Percentiles rank a stretch among this genome's conserved stretches.
Evolutionary conservation across 2,329 filamentous ascomycete species (phyloP).

Genomic region (Colletotrichum spaethianum): DNA sequence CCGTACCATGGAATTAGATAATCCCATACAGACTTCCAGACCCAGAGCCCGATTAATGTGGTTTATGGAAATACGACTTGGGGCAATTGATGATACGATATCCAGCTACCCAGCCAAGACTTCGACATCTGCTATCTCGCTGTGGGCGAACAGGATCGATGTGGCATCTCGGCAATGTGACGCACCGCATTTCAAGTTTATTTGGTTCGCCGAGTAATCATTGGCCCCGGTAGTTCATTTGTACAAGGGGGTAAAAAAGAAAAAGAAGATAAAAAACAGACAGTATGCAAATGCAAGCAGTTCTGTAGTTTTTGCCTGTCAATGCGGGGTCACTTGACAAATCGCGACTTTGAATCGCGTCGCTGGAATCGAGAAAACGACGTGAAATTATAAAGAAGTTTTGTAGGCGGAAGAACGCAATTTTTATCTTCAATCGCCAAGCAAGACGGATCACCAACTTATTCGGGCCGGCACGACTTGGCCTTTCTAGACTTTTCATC

Average conservation of each 20-base stretch:
- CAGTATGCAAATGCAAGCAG: too few relatives aligned
- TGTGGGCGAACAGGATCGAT: not conserved
- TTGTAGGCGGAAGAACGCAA: not conserved
- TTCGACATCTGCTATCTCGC: not conserved
- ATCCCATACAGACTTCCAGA: not conserved
- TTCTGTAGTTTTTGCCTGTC: not conserved
- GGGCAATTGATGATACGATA: not conserved
- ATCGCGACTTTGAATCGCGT: not conserved
- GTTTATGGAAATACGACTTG: not conserved
- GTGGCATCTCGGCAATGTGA: not conserved
- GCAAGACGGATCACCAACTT: too few relatives aligned
- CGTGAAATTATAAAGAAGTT: not conserved
- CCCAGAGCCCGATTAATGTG: not conserved
- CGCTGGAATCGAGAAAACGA: too few relatives aligned
- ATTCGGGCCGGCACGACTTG: not conserved
- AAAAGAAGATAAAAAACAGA: too few relatives aligned
- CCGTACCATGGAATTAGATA: not conserved
- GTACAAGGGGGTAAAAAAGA: too few relatives aligned
- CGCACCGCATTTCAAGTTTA: not conserved
- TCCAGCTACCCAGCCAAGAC: not conserved
- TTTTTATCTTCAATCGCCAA: not conserved
- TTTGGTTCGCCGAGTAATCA: too few relatives aligned
- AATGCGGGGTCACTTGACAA: not conserved
- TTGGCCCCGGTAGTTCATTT: too few relatives aligned
- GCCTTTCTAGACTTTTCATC: not conserved